A percentile compares a stretch with the other conserved stretches of the same genome.
phyloP scores from a whole-genome alignment of 257 asterid species.

The Nicotiana otophora region DNA sequence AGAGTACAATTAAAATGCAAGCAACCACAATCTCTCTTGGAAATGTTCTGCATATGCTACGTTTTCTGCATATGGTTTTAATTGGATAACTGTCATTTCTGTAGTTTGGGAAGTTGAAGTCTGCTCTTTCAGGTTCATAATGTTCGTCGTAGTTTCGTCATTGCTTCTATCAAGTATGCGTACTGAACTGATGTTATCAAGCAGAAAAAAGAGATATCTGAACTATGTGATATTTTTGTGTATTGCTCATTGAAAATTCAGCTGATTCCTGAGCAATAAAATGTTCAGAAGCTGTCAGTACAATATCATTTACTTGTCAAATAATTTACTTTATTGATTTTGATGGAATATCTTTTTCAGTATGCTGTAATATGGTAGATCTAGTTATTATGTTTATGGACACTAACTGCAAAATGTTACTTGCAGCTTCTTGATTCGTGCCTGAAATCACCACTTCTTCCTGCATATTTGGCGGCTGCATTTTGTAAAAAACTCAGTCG shows the following conservation, averaged over 20 bases:
- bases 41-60: background rate
- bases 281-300: background rate
- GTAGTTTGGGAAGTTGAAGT: background rate
- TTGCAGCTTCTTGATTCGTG: constrained; percentile 89
- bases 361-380: background rate
- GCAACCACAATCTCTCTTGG: background rate
- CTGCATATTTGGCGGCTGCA: constrained; percentile 93
- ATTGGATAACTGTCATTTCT: background rate
- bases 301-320: background rate
- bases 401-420: constrained; percentile 10
- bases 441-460: constrained; percentile 91
- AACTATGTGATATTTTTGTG: background rate
- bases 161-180: background rate
- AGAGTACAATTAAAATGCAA: background rate
- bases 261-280: background rate
- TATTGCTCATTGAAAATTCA: background rate
- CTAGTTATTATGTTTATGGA: background rate
- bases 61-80: background rate
- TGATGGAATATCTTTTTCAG: background rate
- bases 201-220: background rate
- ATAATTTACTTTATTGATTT: background rate
- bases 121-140: background rate
- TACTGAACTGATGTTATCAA: background rate
- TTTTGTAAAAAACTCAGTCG: constrained; percentile 91
- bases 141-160: background rate